Percentiles rank a stretch among this genome's conserved stretches.
Evolutionary conservation across 768 basidiomycete species (phyloP).

Genomic region (Russula compacta): DNA sequence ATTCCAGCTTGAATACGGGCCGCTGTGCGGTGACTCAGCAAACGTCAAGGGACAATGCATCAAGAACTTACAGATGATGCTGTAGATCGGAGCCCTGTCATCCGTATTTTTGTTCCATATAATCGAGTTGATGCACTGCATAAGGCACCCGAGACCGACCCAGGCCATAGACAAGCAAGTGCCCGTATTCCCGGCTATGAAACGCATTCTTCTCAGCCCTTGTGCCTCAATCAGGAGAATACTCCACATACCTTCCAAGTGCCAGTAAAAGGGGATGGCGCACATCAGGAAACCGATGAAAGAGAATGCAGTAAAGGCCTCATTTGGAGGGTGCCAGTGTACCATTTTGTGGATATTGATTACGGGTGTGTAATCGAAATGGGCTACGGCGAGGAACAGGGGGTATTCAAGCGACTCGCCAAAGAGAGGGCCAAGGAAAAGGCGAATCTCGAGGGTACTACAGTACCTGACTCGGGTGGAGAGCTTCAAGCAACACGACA

Average conservation of each 20-base stretch:
- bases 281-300: conserved; percentile 42
- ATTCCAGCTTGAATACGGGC: conserved; percentile 31
- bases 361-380: no score
- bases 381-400: no score
- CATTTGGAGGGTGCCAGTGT: conserved; percentile 1
- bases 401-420: no score
- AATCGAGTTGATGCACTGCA: not conserved
- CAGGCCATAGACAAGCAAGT: conserved; percentile 68
- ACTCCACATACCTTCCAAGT: conserved; percentile 34
- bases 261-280: conserved; percentile 45
- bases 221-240: not conserved
- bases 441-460: no score
- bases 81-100: not conserved
- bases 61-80: not conserved
- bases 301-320: conserved; percentile 28
- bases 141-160: conserved; percentile 27
- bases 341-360: no score
- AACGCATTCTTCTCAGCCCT: not conserved
- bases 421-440: no score
- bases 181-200: conserved; percentile 47
- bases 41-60: not conserved
- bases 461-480: no score
- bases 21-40: conserved; percentile 24
- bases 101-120: not conserved
- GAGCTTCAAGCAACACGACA: no score